Evolutionary conservation across 768 basidiomycete genomes (phyloP), one percentile per base, ranked within the genome.

Genomic region (Boletellus emodensis): DNA sequence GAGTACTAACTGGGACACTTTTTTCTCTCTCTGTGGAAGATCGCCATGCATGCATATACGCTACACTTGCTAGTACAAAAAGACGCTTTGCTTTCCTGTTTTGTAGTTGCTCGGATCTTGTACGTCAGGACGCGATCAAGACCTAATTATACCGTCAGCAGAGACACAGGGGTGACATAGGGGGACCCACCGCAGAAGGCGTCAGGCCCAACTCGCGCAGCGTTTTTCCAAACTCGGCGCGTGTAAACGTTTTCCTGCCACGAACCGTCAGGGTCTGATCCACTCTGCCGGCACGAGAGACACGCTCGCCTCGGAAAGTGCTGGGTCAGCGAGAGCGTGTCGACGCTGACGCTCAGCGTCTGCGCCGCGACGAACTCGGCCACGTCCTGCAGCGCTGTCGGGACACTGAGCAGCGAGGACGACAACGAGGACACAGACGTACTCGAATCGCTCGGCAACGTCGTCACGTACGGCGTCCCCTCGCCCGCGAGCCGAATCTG

Each of bases 401-500:
- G 3, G 11, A 11, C 30, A 30, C 30, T n/a, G n/a, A 11, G 4
- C 30, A 30, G 30, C 30, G 30, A 7, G 4, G 10, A 30, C 30
- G 10, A 7, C 30, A 7, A 30, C 30, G 30, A 3, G 18, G 44
- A 11, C 8, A 43, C 45, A 38, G 15, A 77, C 86, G 60, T 63
- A 90, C 90, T 78, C 20, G 86, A 75, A 53, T 90, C 87, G 58
- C 87, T 90, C 17, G 85, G 67, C 40, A 93, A 64, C 10, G 87
- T 90, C 13, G 85, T 89, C 8, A 85, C 90, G 55, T 90, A 79
- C 6, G 92, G 93, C 54, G 89, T 86, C 0, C 66, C 68, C 10
- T 92, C 93, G 6, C 79, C 82, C 15, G 88, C 82, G 64, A 96
- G 71, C 22, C 95, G 81, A 51, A 96, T 93, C 71, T 95, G 95